Conservation (phyloP, 345 rosid genomes). For the Carallia pectinifolia region DNA sequence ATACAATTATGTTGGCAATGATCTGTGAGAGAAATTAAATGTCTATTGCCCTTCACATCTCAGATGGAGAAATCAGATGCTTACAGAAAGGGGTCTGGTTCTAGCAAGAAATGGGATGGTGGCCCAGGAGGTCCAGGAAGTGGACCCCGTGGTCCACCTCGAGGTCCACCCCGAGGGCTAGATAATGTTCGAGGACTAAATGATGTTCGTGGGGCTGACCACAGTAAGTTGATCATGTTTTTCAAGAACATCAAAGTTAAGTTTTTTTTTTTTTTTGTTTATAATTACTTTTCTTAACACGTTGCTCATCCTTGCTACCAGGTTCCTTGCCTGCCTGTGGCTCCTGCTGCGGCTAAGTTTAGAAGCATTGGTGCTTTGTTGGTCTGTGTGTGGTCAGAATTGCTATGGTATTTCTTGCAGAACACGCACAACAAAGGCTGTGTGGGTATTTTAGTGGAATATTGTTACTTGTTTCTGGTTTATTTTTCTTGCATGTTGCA, state of each 20-base stretch:
- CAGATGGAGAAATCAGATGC: conserved; percentile 86
- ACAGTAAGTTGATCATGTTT: conserved; percentile 39
- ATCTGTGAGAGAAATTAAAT: no score
- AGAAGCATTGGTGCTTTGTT: neutral
- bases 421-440: no score
- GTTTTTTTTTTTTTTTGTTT: neutral
- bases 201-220: conserved; percentile 68
- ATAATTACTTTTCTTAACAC: conserved; percentile 1
- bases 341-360: conserved; percentile 55
- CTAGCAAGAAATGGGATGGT: conserved; percentile 86
- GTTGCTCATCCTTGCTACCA: conserved; percentile 1
- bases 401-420: no score
- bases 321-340: conserved; percentile 81
- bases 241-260: neutral
- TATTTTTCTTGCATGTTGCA: no score
- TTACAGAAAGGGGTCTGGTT: conserved; percentile 58
- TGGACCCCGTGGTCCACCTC: conserved; percentile 64
- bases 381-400: no score
- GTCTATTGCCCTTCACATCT: neutral
- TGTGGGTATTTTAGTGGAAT: no score
- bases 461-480: no score
- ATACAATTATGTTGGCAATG: no score
- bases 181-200: conserved; percentile 76
- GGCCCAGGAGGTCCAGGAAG: conserved; percentile 83
- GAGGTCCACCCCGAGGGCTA: conserved; percentile 36